Evolutionary conservation across 106 monocot species (phyloP).

Genomic region (Iris macrosiphon): DNA sequence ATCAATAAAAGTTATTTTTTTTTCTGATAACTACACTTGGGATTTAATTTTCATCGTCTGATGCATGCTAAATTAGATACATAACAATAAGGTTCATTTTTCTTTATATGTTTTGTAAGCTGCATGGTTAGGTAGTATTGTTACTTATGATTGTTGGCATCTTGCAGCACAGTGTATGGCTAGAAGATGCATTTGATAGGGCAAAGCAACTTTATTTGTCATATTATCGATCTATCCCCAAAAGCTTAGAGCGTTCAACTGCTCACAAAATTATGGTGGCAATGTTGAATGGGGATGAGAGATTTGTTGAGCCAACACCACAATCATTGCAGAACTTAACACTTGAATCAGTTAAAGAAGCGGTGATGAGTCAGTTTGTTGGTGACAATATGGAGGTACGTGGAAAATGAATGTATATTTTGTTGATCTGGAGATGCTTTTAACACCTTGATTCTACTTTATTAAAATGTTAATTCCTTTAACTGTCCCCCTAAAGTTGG

Average conservation of each 20-base stretch:
- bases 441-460: too few species aligned
- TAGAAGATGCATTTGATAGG: slow-evolving; percentile 99
- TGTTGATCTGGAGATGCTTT: too few species aligned
- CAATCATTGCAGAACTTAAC: slow-evolving; percentile 82
- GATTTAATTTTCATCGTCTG: too few species aligned
- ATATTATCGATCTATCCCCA: slow-evolving; percentile 92
- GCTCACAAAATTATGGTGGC: slow-evolving; percentile 96
- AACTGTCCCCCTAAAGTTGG: too few species aligned
- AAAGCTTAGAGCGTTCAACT: slow-evolving; percentile 95
- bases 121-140: neutral
- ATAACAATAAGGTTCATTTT: too few species aligned
- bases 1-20: too few species aligned
- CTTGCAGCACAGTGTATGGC: slow-evolving; percentile 93
- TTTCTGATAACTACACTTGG: too few species aligned
- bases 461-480: too few species aligned
- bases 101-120: too few species aligned
- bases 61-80: too few species aligned
- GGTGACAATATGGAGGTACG: slow-evolving; percentile 90
- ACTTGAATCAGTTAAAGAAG: slow-evolving; percentile 74
- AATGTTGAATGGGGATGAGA: slow-evolving; percentile 94
- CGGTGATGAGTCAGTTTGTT: slow-evolving; percentile 92
- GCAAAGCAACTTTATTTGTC: slow-evolving; percentile 88
- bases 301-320: slow-evolving; percentile 92
- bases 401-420: neutral
- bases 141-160: slow-evolving; percentile 1